Conservation (phyloP, 495 filamentous ascomycete genomes). For the Cairneyella variabilis region DNA sequence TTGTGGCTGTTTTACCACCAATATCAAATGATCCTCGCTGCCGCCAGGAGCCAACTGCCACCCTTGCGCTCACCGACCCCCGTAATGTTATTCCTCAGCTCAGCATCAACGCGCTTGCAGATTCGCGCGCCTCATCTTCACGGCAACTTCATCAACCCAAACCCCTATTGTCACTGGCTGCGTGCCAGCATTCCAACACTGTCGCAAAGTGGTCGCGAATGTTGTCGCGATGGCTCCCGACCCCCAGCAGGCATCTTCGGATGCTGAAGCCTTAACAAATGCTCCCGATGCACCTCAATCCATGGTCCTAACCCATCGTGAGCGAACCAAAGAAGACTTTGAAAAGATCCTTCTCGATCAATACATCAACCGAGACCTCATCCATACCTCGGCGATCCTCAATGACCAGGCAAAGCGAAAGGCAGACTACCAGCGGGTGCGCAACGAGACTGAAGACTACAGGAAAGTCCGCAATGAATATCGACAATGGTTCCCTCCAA, state of each 20-base stretch:
- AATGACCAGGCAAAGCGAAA: slow-evolving; percentile 32
- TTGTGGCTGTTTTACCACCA: too few relatives aligned
- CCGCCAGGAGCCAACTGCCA: too few relatives aligned
- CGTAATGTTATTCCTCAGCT: too few relatives aligned
- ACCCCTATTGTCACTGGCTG: not conserved
- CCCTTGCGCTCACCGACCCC: too few relatives aligned
- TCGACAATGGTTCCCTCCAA: slow-evolving; percentile 39
- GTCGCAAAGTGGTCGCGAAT: slow-evolving; percentile 20
- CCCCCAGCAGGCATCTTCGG: slow-evolving; percentile 19
- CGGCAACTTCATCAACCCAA: not conserved
- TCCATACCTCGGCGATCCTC: slow-evolving; percentile 61
- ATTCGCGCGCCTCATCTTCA: not conserved
- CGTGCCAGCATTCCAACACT: not conserved
- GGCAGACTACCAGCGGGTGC: slow-evolving; percentile 34
- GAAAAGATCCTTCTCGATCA: slow-evolving; percentile 66
- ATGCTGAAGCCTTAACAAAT: slow-evolving; percentile 9
- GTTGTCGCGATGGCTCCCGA: slow-evolving; percentile 28
- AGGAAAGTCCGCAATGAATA: slow-evolving; percentile 46
- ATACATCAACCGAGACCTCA: slow-evolving; percentile 72
- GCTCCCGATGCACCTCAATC: too few relatives aligned
- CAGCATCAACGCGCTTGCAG: not conserved
- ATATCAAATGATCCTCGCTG: not conserved
- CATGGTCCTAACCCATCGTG: slow-evolving; percentile 17
- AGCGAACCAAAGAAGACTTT: slow-evolving; percentile 26
- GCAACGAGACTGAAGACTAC: slow-evolving; percentile 44